Evolutionary conservation across 2,329 filamentous ascomycete species (phyloP).

Genomic region (Laburnicola sp.): DNA sequence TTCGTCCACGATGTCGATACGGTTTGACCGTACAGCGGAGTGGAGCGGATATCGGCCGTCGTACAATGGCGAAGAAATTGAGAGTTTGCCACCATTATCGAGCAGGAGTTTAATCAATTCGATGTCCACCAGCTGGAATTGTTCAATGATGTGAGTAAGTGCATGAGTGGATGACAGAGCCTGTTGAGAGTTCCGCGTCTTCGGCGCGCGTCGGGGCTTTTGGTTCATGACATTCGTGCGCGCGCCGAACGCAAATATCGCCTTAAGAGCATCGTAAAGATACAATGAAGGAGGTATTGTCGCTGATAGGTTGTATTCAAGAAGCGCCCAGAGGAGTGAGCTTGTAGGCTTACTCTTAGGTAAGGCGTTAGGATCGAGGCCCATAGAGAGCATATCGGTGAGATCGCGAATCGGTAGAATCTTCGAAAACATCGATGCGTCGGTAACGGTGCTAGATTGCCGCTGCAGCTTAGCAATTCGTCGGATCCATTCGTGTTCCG

Average conservation of each 20-base stretch:
- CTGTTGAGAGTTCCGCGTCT: slow-evolving; percentile 11
- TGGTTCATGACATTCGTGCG: slow-evolving; percentile 25
- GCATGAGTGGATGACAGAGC: slow-evolving; percentile 21
- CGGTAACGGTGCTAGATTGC: slow-evolving; percentile 12
- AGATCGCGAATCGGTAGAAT: slow-evolving; percentile 28
- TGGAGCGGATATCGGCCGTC: slow-evolving; percentile 31
- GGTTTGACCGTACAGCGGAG: slow-evolving; percentile 29
- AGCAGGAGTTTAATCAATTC: slow-evolving; percentile 28
- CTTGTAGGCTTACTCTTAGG: slow-evolving; percentile 19
- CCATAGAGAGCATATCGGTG: slow-evolving; percentile 27
- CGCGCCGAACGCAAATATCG: slow-evolving; percentile 20
- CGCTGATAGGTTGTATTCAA: slow-evolving; percentile 22
- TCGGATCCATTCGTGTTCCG: slow-evolving; percentile 33
- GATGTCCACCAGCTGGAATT: slow-evolving; percentile 25
- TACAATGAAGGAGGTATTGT: slow-evolving; percentile 22
- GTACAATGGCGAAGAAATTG: slow-evolving; percentile 26
- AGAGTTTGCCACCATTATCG: slow-evolving; percentile 23
- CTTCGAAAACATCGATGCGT: slow-evolving; percentile 18
- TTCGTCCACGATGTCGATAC: slow-evolving; percentile 29
- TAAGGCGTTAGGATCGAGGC: slow-evolving; percentile 27
- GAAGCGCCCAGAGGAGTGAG: slow-evolving; percentile 29
- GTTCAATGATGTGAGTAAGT: slow-evolving; percentile 30
- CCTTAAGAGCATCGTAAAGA: slow-evolving; percentile 21
- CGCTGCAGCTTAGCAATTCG: slow-evolving; percentile 24
- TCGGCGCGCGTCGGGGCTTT: slow-evolving; percentile 15